Percentiles rank a stretch among this genome's conserved stretches.
Conservation (phyloP, 768 basidiomycete genomes). For the Boletus eberwhitei region DNA sequence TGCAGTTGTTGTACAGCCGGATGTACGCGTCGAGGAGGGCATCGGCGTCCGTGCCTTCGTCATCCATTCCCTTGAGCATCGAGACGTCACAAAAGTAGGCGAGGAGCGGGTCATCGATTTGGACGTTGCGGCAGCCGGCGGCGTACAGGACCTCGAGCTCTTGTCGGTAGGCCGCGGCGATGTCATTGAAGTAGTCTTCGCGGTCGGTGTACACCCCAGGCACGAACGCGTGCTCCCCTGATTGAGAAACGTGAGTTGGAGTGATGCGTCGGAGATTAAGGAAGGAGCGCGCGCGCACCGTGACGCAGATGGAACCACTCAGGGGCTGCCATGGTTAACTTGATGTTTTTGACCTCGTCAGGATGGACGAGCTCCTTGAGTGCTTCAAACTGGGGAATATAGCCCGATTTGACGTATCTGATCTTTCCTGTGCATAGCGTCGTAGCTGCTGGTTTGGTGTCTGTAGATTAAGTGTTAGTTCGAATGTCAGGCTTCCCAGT, state of each 20-base stretch:
- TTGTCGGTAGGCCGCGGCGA: constrained; percentile 43
- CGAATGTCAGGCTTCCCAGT: neutral
- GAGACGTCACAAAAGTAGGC: constrained; percentile 64
- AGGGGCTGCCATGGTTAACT: constrained; percentile 69
- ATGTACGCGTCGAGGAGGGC: constrained; percentile 61
- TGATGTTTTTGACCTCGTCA: constrained; percentile 64
- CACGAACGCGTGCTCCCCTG: constrained; percentile 24
- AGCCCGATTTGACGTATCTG: constrained; percentile 57
- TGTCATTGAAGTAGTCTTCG: constrained; percentile 48
- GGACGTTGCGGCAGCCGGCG: constrained; percentile 41
- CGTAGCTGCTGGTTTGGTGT: constrained; percentile 20
- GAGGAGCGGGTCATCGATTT: constrained; percentile 47
- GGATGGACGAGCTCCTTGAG: constrained; percentile 54
- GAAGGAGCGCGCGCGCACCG: constrained; percentile 34
- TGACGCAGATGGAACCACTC: constrained; percentile 71
- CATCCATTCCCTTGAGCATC: constrained; percentile 55
- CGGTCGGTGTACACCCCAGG: constrained; percentile 17
- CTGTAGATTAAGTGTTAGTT: constrained; percentile 6
- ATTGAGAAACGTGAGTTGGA: neutral
- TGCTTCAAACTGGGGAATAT: constrained; percentile 59
- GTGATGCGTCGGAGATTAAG: neutral
- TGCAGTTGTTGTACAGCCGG: constrained; percentile 37
- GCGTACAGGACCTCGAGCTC: constrained; percentile 45
- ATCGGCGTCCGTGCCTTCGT: constrained; percentile 57
- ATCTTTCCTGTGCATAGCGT: constrained; percentile 52